A percentile compares a stretch with the other conserved stretches of the same genome.
phyloP scores from a whole-genome alignment of 768 basidiomycete genomes.

The Lentinula sp. region DNA sequence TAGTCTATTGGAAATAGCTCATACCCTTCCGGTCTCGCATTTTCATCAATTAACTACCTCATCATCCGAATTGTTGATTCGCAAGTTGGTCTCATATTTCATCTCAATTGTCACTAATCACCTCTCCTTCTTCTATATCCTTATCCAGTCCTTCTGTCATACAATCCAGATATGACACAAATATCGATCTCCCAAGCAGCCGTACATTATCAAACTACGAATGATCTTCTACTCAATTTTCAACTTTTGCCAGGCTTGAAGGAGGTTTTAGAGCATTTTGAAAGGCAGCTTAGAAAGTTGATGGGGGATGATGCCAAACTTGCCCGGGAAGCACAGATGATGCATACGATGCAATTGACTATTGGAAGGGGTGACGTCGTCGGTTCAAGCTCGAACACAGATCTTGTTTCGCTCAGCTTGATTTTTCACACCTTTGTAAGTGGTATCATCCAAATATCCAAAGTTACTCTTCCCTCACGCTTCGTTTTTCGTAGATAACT shows the following conservation, averaged over 20 bases:
- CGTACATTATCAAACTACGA: slow-evolving; percentile 41
- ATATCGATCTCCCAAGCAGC: slow-evolving; percentile 57
- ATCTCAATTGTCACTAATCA: not conserved
- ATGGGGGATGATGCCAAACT: slow-evolving; percentile 67
- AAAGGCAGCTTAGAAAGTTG: slow-evolving; percentile 50
- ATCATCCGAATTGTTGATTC: slow-evolving; percentile 55
- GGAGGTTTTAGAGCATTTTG: slow-evolving; percentile 54
- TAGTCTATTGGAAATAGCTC: slow-evolving; percentile 49
- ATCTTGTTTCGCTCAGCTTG: slow-evolving; percentile 58
- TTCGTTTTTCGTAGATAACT: slow-evolving; percentile 37
- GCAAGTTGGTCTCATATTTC: not conserved
- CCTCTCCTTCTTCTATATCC: not conserved
- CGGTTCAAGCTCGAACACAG: slow-evolving; percentile 49
- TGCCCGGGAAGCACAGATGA: slow-evolving; percentile 65
- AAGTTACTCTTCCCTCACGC: not conserved
- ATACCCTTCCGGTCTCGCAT: slow-evolving; percentile 46
- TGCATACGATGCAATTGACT: slow-evolving; percentile 55
- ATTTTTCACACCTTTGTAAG: slow-evolving; percentile 57
- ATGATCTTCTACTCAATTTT: slow-evolving; percentile 44
- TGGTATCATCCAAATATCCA: slow-evolving; percentile 5
- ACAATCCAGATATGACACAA: slow-evolving; percentile 55
- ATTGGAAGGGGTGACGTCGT: slow-evolving; percentile 52
- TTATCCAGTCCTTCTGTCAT: slow-evolving; percentile 44
- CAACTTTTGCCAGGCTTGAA: slow-evolving; percentile 48
- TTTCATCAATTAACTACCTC: slow-evolving; percentile 55